Evolutionary conservation across 2,329 filamentous ascomycete species (phyloP).

Genomic region (Graphiopsis chlorocephala): DNA sequence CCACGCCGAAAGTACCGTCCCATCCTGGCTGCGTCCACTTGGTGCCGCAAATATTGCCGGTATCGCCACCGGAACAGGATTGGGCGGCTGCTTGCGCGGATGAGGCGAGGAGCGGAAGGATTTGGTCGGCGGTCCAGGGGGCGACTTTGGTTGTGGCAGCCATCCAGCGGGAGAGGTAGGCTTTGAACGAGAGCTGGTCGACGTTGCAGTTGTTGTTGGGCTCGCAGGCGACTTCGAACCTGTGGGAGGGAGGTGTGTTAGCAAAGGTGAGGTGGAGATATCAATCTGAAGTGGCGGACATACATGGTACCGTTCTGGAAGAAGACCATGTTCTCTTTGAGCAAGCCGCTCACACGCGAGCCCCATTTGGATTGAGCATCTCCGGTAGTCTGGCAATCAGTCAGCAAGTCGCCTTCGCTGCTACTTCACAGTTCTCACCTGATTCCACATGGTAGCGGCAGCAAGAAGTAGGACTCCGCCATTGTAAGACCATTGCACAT

Average conservation of each 20-base stretch:
- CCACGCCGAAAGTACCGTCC: slow-evolving; percentile 50
- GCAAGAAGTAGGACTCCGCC: slow-evolving; percentile 47
- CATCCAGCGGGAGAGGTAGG: slow-evolving; percentile 45
- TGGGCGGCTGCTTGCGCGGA: slow-evolving; percentile 55
- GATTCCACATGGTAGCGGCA: slow-evolving; percentile 49
- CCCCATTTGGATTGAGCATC: slow-evolving; percentile 25
- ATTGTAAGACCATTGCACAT: slow-evolving; percentile 49
- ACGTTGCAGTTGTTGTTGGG: slow-evolving; percentile 39
- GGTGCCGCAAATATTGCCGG: slow-evolving; percentile 46
- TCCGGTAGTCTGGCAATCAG: slow-evolving; percentile 25
- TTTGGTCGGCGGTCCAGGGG: slow-evolving; percentile 51
- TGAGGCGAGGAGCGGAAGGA: slow-evolving; percentile 52
- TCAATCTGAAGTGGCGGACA: not conserved
- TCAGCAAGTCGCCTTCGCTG: not conserved
- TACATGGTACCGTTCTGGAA: slow-evolving; percentile 36
- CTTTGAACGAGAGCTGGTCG: slow-evolving; percentile 45
- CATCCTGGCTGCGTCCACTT: slow-evolving; percentile 40
- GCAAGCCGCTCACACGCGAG: slow-evolving; percentile 24
- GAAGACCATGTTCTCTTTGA: slow-evolving; percentile 37
- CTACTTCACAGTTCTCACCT: slow-evolving; percentile 14
- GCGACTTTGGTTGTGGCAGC: slow-evolving; percentile 57
- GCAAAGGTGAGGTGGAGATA: not conserved
- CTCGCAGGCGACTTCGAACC: slow-evolving; percentile 46
- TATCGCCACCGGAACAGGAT: slow-evolving; percentile 50
- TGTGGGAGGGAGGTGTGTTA: slow-evolving; percentile 30